Evolutionary conservation across 2,329 filamentous ascomycete species (phyloP), one percentile per base, ranked within the genome.

Genomic region (Fusarium sp.): DNA sequence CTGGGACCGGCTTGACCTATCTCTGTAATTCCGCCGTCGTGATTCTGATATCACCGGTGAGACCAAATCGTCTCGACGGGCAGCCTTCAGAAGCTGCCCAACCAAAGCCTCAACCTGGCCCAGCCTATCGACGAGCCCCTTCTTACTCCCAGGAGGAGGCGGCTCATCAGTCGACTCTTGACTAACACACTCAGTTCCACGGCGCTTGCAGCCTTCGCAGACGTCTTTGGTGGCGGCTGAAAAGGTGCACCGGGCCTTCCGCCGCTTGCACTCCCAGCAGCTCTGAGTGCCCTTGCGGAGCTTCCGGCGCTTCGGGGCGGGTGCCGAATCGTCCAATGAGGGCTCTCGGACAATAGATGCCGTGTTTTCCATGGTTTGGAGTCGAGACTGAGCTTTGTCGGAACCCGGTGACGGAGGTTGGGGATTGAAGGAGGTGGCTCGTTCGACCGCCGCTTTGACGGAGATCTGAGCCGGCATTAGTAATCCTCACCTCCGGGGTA

Each of bases 181-280:
- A 68, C 86, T 83, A 33, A 88, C 74, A 65, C 88, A 89, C 43
- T 73, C 71, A 0, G 82, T 80, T 1, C 84, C 81, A 0, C 88
- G 84, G 8, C 84, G 78, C 22, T 81, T 79, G 71, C 88, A 90
- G 3, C 82, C 84, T 22, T 82, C 79, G 65, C 88, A 90, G 1
- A 82, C 72, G 2, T 79, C 66, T 6, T 85, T 82, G 4, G 80
- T 73, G 5, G 82, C 76, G 0, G 80, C 73, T 12, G 80, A 78
- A 68, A 87, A 86, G 17, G 82, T 84, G 75, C 89, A 90, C 3
- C 84, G 82, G 6, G 86, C 83, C 80, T 90, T 90, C 27, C 88
- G 84, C 60, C 86, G 84, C 79, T 88, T 88, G 83, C 89, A 90
- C 72, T 90, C 88, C 88, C 88, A 90, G 77, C 89, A 90, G 65